Percentiles rank a stretch among this genome's conserved stretches.
These are phyloP conservation scores for Flaveria ramosissima DNA, from an alignment of 129 eudicot species.

Conservation along the genomic window DNA sequence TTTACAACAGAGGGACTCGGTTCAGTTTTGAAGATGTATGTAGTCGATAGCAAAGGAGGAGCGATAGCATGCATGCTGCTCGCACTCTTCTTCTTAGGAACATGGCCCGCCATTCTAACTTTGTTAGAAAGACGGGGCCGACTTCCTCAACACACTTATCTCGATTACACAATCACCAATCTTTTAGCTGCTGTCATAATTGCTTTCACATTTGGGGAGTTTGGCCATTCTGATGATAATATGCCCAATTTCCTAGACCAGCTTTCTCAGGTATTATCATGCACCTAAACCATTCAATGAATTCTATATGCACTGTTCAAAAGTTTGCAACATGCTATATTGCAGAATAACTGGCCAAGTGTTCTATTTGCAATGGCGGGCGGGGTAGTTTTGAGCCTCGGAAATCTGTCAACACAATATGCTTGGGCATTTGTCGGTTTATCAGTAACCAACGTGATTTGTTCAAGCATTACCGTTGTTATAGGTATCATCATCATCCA, in stretches of 20 bases:
- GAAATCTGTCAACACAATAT: constrained; percentile 73
- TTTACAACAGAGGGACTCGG: constrained; percentile 25
- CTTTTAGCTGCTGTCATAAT: constrained; percentile 78
- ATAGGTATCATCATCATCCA: constrained; percentile 46
- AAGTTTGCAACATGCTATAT: not conserved
- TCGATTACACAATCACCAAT: constrained; percentile 81
- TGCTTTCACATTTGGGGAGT: constrained; percentile 82
- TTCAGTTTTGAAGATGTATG: constrained; percentile 55
- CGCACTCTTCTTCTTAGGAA: constrained; percentile 68
- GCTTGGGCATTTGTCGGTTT: constrained; percentile 87
- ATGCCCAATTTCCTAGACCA: constrained; percentile 72
- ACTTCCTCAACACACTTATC: constrained; percentile 91
- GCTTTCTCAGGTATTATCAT: constrained; percentile 61
- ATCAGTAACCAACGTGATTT: constrained; percentile 64
- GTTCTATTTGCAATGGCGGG: constrained; percentile 83
- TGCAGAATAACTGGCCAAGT: constrained; percentile 82
- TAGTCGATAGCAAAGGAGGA: constrained; percentile 86
- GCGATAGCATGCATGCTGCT: constrained; percentile 88
- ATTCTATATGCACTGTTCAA: not conserved
- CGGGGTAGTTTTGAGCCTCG: constrained; percentile 68
- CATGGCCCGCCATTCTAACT: constrained; percentile 89
- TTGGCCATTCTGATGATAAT: constrained; percentile 52
- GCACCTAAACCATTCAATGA: not conserved
- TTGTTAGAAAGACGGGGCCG: constrained; percentile 87
- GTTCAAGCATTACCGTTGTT: constrained; percentile 69